A percentile compares a stretch with the other conserved stretches of the same genome.
Evolutionary conservation across 2,329 filamentous ascomycete genomes (phyloP).

Genomic region (Aspergillus novoparasiticus): DNA sequence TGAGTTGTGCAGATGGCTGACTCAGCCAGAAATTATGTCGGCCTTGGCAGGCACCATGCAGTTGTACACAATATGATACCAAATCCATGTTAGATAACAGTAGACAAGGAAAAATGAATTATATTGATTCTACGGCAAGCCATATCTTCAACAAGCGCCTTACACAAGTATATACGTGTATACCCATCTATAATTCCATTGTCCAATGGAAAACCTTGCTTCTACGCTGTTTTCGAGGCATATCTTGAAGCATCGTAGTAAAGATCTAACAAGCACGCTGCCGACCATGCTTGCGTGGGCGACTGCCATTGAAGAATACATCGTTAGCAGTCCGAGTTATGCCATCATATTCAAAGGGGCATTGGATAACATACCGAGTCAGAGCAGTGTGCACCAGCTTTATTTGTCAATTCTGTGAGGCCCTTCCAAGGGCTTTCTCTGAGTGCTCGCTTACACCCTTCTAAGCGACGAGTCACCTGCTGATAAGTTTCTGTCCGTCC

Average conservation of each 20-base stretch:
- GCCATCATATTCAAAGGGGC: constrained; percentile 1
- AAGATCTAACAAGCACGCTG: constrained; percentile 89
- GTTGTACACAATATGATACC: neutral
- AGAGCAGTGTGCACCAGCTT: constrained; percentile 76
- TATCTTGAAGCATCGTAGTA: constrained; percentile 81
- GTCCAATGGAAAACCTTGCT: neutral
- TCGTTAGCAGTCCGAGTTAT: constrained; percentile 10
- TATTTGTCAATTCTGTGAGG: constrained; percentile 89
- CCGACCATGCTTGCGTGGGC: constrained; percentile 95
- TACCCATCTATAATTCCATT: constrained; percentile 2
- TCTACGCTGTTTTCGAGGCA: constrained; percentile 15
- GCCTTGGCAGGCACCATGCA: neutral
- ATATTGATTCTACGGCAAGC: neutral
- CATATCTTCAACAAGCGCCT: neutral
- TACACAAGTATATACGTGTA: neutral
- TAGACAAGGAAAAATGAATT: neutral
- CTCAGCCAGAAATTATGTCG: constrained; percentile 12
- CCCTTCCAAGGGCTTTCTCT: constrained; percentile 82
- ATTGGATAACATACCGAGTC: constrained; percentile 71
- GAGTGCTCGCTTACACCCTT: constrained; percentile 84
- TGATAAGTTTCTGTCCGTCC: constrained; percentile 87
- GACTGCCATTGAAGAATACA: constrained; percentile 55
- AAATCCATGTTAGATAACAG: neutral
- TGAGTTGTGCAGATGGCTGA: constrained; percentile 18
- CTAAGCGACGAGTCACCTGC: constrained; percentile 82